Conservation (phyloP, 345 rosid species). For the Rhodomyrtus tomentosa region DNA sequence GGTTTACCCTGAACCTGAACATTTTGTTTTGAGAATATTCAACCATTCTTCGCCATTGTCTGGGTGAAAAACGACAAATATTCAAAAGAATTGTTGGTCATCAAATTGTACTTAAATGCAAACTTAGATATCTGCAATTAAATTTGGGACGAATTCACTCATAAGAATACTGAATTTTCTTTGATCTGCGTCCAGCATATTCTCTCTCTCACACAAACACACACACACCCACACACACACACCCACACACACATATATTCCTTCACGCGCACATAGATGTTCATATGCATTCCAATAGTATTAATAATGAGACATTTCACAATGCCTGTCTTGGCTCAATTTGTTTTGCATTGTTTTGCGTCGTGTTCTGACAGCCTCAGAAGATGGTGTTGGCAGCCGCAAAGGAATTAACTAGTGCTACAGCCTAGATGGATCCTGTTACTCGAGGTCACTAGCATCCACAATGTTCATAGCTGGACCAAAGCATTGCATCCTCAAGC, state of each 20-base stretch:
- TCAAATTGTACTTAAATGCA: not conserved
- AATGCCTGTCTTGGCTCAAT: not conserved
- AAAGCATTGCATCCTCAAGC: not conserved
- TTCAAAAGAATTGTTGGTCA: not conserved
- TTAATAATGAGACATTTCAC: not conserved
- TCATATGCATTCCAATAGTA: not conserved
- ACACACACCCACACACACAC: no score
- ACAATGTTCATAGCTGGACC: not conserved
- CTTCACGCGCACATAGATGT: not conserved
- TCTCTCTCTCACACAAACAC: no score
- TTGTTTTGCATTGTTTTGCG: not conserved
- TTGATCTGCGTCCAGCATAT: not conserved
- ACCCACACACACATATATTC: no score
- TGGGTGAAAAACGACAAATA: not conserved
- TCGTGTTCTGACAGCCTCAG: conserved; percentile 27
- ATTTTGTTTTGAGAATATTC: not conserved
- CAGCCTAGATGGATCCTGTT: conserved; percentile 11
- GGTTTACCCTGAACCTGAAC: not conserved
- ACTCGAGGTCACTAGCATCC: not conserved
- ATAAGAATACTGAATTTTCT: not conserved
- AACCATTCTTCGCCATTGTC: not conserved
- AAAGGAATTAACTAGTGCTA: conserved; percentile 18
- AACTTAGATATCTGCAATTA: not conserved
- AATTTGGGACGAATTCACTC: not conserved
- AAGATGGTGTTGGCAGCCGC: conserved; percentile 14